phyloP scores from a whole-genome alignment of 1,284 basidiomycete genomes.

The Boletus sp. region DNA sequence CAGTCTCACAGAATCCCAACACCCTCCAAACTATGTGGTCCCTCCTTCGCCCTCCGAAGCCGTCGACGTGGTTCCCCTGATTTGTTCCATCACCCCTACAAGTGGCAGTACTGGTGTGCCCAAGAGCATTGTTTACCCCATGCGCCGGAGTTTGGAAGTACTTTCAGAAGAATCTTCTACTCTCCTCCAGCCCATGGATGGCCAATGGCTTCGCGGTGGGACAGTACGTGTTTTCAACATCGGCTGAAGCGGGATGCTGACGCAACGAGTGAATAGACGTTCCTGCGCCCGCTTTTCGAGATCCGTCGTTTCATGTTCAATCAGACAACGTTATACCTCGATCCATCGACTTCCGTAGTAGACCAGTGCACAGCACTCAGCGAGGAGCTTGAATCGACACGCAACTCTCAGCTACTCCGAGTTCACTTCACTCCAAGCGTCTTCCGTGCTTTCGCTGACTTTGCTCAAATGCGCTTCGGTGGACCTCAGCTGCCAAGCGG shows the following conservation, averaged over 20 bases:
- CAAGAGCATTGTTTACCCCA: conserved; percentile 29
- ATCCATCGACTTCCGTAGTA: conserved; percentile 23
- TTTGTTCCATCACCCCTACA: conserved; percentile 27
- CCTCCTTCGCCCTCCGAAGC: conserved; percentile 14
- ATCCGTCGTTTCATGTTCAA: conserved; percentile 32
- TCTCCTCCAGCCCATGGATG: conserved; percentile 22
- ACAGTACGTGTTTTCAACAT: conserved; percentile 14
- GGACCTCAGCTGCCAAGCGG: conserved; percentile 16
- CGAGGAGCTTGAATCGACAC: conserved; percentile 23
- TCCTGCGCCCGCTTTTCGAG: conserved; percentile 28
- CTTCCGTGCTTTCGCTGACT: conserved; percentile 26
- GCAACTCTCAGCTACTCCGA: conserved; percentile 24
- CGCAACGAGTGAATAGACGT: conserved; percentile 16
- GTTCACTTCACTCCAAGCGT: conserved; percentile 27
- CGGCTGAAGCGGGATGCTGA: not conserved
- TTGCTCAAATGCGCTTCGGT: conserved; percentile 20
- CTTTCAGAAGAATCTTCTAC: conserved; percentile 27
- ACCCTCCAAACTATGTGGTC: conserved; percentile 5
- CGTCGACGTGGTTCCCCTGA: conserved; percentile 17
- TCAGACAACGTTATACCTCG: conserved; percentile 27
- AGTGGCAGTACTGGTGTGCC: conserved; percentile 28
- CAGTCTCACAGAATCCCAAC: conserved; percentile 8
- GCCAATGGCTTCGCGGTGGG: conserved; percentile 30
- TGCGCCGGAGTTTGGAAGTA: conserved; percentile 22
- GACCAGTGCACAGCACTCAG: conserved; percentile 24